These are phyloP conservation scores for Triticum timopheevii DNA, from an alignment of 176 grass and related monocot genomes.

Conservation along the genomic window DNA sequence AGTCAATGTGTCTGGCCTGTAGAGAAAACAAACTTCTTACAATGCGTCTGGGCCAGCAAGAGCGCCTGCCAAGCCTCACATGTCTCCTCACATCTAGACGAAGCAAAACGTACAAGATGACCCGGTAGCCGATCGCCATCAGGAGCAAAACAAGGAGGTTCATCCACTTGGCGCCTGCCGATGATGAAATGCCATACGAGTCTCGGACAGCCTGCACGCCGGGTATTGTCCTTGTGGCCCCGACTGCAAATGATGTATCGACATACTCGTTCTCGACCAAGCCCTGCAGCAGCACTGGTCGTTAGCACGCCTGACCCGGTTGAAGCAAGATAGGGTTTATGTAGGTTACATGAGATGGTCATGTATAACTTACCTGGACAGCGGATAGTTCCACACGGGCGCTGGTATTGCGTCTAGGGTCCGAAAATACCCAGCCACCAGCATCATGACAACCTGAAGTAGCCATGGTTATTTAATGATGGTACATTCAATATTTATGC, in stretches of 20 bases:
- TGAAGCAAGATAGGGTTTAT: background rate
- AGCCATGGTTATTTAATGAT: background rate
- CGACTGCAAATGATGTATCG: constrained; percentile 79
- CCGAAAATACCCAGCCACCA: constrained; percentile 87
- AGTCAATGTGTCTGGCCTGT: no score
- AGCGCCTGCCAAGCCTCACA: background rate
- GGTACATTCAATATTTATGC: background rate
- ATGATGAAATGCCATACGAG: constrained; percentile 77
- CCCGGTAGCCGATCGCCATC: constrained; percentile 73
- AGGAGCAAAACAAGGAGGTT: constrained; percentile 68
- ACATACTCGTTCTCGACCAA: constrained; percentile 93
- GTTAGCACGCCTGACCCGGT: background rate
- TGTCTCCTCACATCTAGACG: constrained; percentile 53
- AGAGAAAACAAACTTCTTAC: no score
- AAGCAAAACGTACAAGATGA: constrained; percentile 61
- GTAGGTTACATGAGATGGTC: background rate
- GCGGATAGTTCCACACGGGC: constrained; percentile 75
- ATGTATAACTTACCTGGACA: constrained; percentile 54
- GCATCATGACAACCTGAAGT: constrained; percentile 80
- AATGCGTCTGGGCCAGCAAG: constrained; percentile 31
- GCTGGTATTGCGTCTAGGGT: constrained; percentile 49
- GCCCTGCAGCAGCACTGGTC: constrained; percentile 44
- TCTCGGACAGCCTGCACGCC: constrained; percentile 79
- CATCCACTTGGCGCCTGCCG: constrained; percentile 57
- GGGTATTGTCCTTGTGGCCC: constrained; percentile 77